Evolutionary conservation across 345 rosid species (phyloP).

Genomic region (Noccaea caerulescens): DNA sequence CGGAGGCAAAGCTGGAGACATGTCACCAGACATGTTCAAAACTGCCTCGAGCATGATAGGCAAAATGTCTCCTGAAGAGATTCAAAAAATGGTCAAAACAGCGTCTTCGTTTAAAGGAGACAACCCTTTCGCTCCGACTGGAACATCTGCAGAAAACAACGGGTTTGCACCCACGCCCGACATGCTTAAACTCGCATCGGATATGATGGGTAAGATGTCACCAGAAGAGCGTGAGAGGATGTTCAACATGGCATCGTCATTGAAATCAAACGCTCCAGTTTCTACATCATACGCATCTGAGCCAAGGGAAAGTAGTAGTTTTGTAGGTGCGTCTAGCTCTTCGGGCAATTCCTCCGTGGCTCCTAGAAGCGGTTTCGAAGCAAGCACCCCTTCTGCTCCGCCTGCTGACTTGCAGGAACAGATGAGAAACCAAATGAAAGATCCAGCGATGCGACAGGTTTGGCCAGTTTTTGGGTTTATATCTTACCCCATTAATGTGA

Average conservation of each 20-base stretch:
- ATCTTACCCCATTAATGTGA: slow-evolving; percentile 16
- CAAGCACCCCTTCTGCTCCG: slow-evolving; percentile 58
- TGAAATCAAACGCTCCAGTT: slow-evolving; percentile 49
- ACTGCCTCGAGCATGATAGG: slow-evolving; percentile 83
- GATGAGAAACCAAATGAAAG: slow-evolving; percentile 91
- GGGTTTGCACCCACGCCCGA: slow-evolving; percentile 65
- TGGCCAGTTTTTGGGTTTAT: neutral
- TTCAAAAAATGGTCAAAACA: slow-evolving; percentile 77
- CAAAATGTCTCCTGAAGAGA: slow-evolving; percentile 91
- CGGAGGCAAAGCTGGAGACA: slow-evolving; percentile 73
- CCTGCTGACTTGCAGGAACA: slow-evolving; percentile 83
- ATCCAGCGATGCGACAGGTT: slow-evolving; percentile 95
- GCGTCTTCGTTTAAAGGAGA: slow-evolving; percentile 77
- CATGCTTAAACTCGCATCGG: slow-evolving; percentile 81
- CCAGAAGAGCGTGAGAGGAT: slow-evolving; percentile 80
- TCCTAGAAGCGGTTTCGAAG: slow-evolving; percentile 50
- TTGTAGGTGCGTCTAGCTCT: slow-evolving; percentile 57
- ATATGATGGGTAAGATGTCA: slow-evolving; percentile 81
- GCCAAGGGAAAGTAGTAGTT: slow-evolving; percentile 38
- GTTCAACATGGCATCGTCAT: slow-evolving; percentile 83
- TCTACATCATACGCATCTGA: slow-evolving; percentile 49
- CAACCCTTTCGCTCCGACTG: slow-evolving; percentile 45
- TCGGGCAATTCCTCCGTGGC: slow-evolving; percentile 49
- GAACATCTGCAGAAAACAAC: slow-evolving; percentile 48
- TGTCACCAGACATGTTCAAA: slow-evolving; percentile 82